Percentiles rank a stretch among this genome's conserved stretches.
These are phyloP conservation scores for Hypoxylon sp. DNA, from an alignment of 2,329 filamentous ascomycete species.

Conservation along the genomic window DNA sequence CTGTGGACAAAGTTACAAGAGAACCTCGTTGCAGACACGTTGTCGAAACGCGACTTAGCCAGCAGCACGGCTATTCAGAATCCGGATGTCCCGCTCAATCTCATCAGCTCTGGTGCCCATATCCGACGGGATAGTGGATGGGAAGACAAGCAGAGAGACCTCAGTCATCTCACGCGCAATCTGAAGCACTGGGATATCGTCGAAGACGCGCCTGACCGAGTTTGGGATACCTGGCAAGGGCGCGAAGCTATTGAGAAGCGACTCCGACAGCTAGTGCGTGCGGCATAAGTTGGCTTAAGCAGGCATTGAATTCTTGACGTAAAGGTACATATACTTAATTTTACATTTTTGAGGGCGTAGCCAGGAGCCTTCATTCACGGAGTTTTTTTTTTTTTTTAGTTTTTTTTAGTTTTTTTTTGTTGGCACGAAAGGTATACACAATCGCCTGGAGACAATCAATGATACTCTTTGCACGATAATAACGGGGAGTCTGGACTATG, in stretches of 20 bases:
- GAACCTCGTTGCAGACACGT: constrained; percentile 85
- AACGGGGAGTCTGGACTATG: not conserved
- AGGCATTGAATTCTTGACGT: constrained; percentile 1
- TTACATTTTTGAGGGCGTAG: constrained; percentile 29
- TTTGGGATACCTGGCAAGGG: constrained; percentile 85
- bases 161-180: constrained; percentile 84
- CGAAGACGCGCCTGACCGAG: constrained; percentile 84
- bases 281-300: constrained; percentile 18
- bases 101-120: constrained; percentile 86
- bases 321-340: not conserved
- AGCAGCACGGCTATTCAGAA: constrained; percentile 85
- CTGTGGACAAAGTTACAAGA: constrained; percentile 95
- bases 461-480: not conserved
- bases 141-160: constrained; percentile 87
- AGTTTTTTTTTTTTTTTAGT: not conserved
- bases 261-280: constrained; percentile 75
- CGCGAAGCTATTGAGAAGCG: constrained; percentile 83
- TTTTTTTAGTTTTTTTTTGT: not conserved
- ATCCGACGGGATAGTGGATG: constrained; percentile 78
- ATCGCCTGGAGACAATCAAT: not conserved
- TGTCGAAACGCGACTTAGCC: constrained; percentile 86
- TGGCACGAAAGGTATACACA: not conserved
- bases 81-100: constrained; percentile 79
- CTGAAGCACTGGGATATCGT: constrained; percentile 90
- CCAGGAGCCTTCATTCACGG: not conserved